Conservation (phyloP, 2,329 filamentous ascomycete species). For the Conoideocrella luteorostrata region DNA sequence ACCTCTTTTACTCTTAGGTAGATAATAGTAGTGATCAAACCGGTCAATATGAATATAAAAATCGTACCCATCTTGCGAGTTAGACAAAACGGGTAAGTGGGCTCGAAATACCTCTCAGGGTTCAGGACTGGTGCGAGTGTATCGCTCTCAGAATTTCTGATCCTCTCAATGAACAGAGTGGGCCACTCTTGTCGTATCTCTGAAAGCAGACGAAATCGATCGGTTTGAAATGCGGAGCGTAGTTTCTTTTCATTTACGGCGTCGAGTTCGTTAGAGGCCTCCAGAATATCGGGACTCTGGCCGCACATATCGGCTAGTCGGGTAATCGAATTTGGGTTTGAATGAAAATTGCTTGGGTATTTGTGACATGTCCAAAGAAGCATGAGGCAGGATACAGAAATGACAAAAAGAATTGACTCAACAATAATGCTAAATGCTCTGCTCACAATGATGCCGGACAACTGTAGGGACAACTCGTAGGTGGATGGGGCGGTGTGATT, state of each 20-base stretch:
- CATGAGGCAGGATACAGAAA: constrained; percentile 11
- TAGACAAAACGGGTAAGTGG: constrained; percentile 17
- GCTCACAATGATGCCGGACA: constrained; percentile 27
- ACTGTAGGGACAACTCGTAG: constrained; percentile 10
- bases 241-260: background rate
- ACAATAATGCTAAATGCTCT: constrained; percentile 22
- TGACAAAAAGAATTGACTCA: constrained; percentile 20
- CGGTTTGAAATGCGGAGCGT: background rate
- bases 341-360: constrained; percentile 10
- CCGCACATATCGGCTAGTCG: constrained; percentile 15
- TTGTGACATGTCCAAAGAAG: constrained; percentile 14
- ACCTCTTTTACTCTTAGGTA: background rate
- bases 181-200: background rate
- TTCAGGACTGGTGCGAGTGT: background rate
- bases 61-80: constrained; percentile 11
- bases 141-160: constrained; percentile 14
- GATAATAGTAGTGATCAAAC: background rate
- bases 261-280: background rate
- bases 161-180: background rate
- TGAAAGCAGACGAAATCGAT: background rate
- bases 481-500: constrained; percentile 11
- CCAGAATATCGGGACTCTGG: constrained; percentile 9
- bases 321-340: constrained; percentile 21
- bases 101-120: constrained; percentile 17
- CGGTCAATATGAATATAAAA: constrained; percentile 7